Evolutionary conservation across 345 rosid species (phyloP), one percentile per base, ranked within the genome.

Genomic region (thale cress (Arabidopsis thaliana)): DNA sequence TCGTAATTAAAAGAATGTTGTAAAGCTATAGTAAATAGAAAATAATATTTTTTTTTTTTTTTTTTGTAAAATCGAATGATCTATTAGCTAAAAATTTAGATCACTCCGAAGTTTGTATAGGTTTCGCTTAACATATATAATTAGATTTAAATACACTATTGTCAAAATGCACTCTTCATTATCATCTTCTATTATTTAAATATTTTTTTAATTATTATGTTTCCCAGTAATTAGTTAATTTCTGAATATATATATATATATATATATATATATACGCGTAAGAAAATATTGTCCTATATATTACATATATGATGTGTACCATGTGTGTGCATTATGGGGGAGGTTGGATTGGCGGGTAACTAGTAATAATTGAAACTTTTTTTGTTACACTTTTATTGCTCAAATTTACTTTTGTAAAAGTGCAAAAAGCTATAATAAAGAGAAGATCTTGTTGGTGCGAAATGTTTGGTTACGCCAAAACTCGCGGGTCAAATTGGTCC

Each of bases 391-490:
- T 77, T 77, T 78, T 66, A 5, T 66, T 46, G 67, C 41, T 78
- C 33, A 59, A 49, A 50, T 78, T 78, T 71, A 66, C 77, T 78
- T 78, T 78, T 51, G 77, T 51, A 72, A 78, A 77, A 77, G 67
- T 57, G 61, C 59, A 65, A 71, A 77, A 78, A 72, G 63, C 59
- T 71, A 64, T 40, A 56, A 56, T 62, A 69, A 62, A 76, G 65
- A 69, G 79, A 69, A 71, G 77, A 77, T 77, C 34, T 77, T 71
- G 80, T 57, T 77, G 76, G 77, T 65, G 67, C 55, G 8, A 77
- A 38, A 32, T 77, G 72, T 56, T 77, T 65, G 67, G 81, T 71
- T 77, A 49, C 23, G 62, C 81, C 81, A 78, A 71, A 78, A 78
- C 81, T 77, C 56, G 76, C 77, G 77, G 76, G 77, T 49, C 72